Percentiles rank a stretch among this genome's conserved stretches.
Evolutionary conservation across 208 protist species (phyloP).

Genomic region (Trypanosoma cruzi): DNA sequence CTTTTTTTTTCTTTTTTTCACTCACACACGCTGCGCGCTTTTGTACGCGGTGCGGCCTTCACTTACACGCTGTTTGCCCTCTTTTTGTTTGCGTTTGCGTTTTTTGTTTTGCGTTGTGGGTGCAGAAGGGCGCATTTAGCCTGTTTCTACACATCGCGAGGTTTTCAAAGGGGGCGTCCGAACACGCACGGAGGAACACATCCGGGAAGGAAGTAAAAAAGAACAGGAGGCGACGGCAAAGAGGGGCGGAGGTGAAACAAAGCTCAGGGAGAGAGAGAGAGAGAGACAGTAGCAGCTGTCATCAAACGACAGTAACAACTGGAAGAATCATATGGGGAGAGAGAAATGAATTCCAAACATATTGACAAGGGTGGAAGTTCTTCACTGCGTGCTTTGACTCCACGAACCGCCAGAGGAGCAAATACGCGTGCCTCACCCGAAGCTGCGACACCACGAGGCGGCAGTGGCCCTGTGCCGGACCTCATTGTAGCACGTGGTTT

Average conservation of each 20-base stretch:
- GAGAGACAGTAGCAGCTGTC: background rate
- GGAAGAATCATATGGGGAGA: background rate
- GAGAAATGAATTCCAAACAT: constrained; percentile 24
- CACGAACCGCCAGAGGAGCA: background rate
- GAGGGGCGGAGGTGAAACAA: background rate
- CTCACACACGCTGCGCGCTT: background rate
- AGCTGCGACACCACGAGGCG: background rate
- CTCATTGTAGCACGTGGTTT: constrained; percentile 77
- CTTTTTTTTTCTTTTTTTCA: constrained; percentile 6
- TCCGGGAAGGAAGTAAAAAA: background rate
- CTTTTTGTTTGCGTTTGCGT: background rate
- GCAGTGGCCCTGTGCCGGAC: constrained; percentile 10
- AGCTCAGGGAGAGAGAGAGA: background rate
- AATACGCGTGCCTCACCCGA: background rate
- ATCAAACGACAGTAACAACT: background rate
- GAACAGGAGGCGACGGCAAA: background rate
- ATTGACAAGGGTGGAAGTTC: constrained; percentile 9
- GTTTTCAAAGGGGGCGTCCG: background rate
- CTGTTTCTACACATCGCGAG: background rate
- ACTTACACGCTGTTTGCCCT: background rate
- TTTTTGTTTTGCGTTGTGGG: background rate
- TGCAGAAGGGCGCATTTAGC: background rate
- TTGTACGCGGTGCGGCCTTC: background rate
- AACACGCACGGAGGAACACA: background rate
- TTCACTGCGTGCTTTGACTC: background rate